These are phyloP conservation scores for Phytophthora parvispora DNA, from an alignment of 352 stramenopile genomes.

Conservation along the genomic window DNA sequence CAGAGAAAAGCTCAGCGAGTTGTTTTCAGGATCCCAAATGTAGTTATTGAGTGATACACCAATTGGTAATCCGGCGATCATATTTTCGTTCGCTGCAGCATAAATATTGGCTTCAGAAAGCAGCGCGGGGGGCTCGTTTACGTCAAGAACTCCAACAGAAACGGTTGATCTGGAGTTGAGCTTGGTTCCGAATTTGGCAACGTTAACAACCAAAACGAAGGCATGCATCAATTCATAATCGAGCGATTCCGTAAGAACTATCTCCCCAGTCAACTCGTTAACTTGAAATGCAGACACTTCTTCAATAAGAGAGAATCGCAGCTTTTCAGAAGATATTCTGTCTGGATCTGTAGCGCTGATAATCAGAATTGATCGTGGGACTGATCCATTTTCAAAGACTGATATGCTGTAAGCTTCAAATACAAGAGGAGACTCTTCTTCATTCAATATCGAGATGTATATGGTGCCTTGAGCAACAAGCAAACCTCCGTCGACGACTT, in stretches of 20 bases:
- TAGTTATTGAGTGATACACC: constrained; percentile 35
- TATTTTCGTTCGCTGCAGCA: constrained; percentile 19
- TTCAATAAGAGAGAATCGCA: constrained; percentile 34
- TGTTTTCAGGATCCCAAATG: constrained; percentile 70
- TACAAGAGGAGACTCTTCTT: constrained; percentile 23
- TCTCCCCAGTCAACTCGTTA: constrained; percentile 18
- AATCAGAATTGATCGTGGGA: constrained; percentile 47
- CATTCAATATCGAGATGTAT: constrained; percentile 30
- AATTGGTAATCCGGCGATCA: constrained; percentile 16
- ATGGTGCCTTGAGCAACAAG: constrained; percentile 18
- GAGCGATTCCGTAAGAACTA: constrained; percentile 15
- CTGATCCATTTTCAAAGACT: constrained; percentile 44
- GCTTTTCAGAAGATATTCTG: constrained; percentile 34
- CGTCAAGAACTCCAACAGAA: constrained; percentile 15
- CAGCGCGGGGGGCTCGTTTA: constrained; percentile 30
- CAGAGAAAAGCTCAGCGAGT: constrained; percentile 51
- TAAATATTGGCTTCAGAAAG: neutral
- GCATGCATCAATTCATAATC: constrained; percentile 23
- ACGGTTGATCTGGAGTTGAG: constrained; percentile 16
- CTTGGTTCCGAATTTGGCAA: constrained; percentile 12
- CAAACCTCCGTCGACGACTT: constrained; percentile 30
- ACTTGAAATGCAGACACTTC: constrained; percentile 14
- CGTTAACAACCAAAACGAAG: constrained; percentile 19
- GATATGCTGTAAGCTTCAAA: neutral
- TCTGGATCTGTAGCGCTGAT: constrained; percentile 63